Conservation (phyloP, 331 rosid species). For the Malus hybrid region DNA sequence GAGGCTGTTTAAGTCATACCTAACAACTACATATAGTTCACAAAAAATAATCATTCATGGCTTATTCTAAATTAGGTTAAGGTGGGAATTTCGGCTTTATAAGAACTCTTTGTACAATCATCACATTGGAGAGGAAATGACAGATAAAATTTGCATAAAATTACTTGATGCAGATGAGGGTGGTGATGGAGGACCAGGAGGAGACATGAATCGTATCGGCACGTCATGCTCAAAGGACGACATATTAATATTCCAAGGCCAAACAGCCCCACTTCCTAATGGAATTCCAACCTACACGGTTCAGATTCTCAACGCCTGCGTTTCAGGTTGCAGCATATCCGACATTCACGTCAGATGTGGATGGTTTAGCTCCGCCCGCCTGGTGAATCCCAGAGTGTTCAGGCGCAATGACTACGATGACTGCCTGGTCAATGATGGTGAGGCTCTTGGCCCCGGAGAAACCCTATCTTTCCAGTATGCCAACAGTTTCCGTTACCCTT, state of each 20-base stretch:
- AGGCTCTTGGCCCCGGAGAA: constrained; percentile 34
- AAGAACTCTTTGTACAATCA: no score
- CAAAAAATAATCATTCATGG: no score
- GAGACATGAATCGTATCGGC: constrained; percentile 23
- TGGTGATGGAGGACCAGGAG: not conserved
- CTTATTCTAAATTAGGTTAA: no score
- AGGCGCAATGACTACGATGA: constrained; percentile 38
- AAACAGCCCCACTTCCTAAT: constrained; percentile 35
- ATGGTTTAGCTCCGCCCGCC: constrained; percentile 59
- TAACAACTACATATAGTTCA: no score
- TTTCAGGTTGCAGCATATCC: constrained; percentile 44
- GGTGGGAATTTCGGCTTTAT: no score
- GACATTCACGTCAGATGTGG: constrained; percentile 51
- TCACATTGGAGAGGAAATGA: no score
- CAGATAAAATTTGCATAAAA: no score
- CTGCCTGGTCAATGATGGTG: constrained; percentile 52
- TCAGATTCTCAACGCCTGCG: constrained; percentile 41
- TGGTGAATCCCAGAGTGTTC: constrained; percentile 47
- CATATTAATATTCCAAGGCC: constrained; percentile 39
- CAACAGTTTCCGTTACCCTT: constrained; percentile 39
- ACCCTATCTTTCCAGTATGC: constrained; percentile 56
- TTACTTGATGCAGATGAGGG: constrained; percentile 10
- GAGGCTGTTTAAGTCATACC: no score
- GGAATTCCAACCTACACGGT: constrained; percentile 56
- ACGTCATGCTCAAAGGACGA: constrained; percentile 38